phyloP scores from a whole-genome alignment of 495 filamentous ascomycete species.

The Penicillium manginii region DNA sequence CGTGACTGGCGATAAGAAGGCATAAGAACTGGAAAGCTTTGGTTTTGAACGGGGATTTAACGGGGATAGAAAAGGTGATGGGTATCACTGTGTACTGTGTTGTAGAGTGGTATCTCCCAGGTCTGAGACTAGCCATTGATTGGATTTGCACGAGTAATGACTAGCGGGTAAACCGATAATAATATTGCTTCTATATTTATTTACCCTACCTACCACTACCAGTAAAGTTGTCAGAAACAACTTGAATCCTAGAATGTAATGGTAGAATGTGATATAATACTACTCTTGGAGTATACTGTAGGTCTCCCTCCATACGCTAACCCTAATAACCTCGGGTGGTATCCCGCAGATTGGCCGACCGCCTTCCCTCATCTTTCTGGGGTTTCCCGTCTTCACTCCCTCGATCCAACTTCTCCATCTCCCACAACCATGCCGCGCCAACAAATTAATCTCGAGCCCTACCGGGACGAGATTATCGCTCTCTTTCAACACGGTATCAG shows the following conservation, averaged over 20 bases:
- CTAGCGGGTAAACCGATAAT: slow-evolving; percentile 16
- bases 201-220: too few species aligned
- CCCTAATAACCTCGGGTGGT: slow-evolving; percentile 2
- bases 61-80: background rate
- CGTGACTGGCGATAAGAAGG: slow-evolving; percentile 23
- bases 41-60: background rate
- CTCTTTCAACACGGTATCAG: slow-evolving; percentile 32
- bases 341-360: slow-evolving; percentile 22
- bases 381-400: background rate
- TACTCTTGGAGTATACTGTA: background rate
- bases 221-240: too few species aligned
- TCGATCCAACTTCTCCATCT: background rate
- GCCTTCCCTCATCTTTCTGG: slow-evolving; percentile 13
- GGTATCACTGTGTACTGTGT: slow-evolving; percentile 2
- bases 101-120: slow-evolving; percentile 3
- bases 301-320: background rate
- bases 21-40: slow-evolving; percentile 3
- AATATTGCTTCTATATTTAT: slow-evolving; percentile 4
- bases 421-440: slow-evolving; percentile 28
- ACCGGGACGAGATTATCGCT: slow-evolving; percentile 31
- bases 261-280: background rate
- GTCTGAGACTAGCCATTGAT: slow-evolving; percentile 16
- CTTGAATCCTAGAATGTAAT: background rate
- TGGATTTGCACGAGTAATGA: slow-evolving; percentile 11
- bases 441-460: slow-evolving; percentile 36